Evolutionary conservation across 768 basidiomycete species (phyloP), one percentile per base, ranked within the genome.

Genomic region (Gelatoporia subvermispora): DNA sequence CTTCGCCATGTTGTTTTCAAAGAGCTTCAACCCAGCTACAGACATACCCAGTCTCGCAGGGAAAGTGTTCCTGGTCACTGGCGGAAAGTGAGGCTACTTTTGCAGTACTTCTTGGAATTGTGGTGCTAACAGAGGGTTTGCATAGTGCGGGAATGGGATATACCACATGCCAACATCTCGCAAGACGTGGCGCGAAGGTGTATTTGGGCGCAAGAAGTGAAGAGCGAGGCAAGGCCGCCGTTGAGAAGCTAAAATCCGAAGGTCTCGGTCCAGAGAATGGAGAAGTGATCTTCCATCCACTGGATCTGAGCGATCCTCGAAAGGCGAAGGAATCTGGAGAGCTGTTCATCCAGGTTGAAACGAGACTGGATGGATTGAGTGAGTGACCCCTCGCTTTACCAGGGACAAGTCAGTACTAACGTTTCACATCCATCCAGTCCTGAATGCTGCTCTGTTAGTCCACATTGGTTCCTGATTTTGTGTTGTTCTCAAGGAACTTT

Each of bases 371-470:
- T 55, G 66, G 76, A 3, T 47, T 77, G 3, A 63, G 74, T 73
- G 39, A 21, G 69, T 55, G 8, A 1, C 43, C 5, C 16, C 4
- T 13, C n/a, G n/a, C 11, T 16, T n/a, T 25, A 20, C n/a, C 45
- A 10, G 17, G 13, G 28, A 40, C 62, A 63, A 1, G 59, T 59
- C 44, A 61, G 54, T 60, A 9, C 58, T n/a, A 61, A 22, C 20
- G 44, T 59, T 61, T 39, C 46, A 49, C 37, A 31, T 35, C 41
- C 4, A 11, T 35, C 48, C 40, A 62, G 81, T 82, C 21, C 80
- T 81, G 52, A 84, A 84, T 49, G 81, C 77, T 23, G 76, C 63
- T 16, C 48, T 70, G 81, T 81, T 50, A 56, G 72, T 35, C 39
- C 22, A 25, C 28, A 31, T 7, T 20, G 5, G 5, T 7, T 13